A percentile compares a stretch with the other conserved stretches of the same genome.
Conservation (phyloP, 345 rosid species). For the Garcia nutans region DNA sequence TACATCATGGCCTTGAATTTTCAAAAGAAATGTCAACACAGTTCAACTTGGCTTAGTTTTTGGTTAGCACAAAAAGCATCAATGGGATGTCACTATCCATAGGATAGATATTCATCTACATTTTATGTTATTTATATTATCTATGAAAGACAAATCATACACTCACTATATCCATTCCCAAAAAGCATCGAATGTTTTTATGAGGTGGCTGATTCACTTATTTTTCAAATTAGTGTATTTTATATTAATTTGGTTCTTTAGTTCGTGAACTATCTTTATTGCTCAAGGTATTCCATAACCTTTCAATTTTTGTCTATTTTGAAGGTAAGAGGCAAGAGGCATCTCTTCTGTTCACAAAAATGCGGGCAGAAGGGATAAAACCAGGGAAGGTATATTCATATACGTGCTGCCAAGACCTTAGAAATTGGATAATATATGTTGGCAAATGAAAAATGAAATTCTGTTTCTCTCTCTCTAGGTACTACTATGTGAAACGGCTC, state of each 20-base stretch:
- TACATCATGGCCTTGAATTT: background rate
- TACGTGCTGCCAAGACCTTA: background rate
- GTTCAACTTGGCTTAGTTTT: background rate
- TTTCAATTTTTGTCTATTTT: conserved; percentile 16
- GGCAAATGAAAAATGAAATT: background rate
- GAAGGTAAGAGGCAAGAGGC: conserved; percentile 68
- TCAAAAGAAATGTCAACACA: background rate
- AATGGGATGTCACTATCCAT: background rate
- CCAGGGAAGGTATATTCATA: conserved; percentile 60
- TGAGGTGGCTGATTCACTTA: conserved; percentile 3
- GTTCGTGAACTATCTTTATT: background rate
- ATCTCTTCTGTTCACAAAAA: conserved; percentile 48
- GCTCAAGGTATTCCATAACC: background rate
- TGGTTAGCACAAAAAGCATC: background rate
- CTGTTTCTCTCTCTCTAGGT: background rate
- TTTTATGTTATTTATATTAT: background rate
- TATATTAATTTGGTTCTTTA: background rate
- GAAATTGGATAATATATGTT: background rate
- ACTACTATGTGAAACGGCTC: background rate
- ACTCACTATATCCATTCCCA: background rate
- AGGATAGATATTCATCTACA: background rate
- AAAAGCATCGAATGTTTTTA: background rate
- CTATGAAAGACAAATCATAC: background rate
- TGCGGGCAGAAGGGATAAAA: conserved; percentile 72
- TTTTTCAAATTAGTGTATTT: background rate